Percentiles rank a stretch among this genome's conserved stretches.
These are phyloP conservation scores for Xylariaceae sp. DNA, from an alignment of 2,329 filamentous ascomycete species.

Conservation along the genomic window DNA sequence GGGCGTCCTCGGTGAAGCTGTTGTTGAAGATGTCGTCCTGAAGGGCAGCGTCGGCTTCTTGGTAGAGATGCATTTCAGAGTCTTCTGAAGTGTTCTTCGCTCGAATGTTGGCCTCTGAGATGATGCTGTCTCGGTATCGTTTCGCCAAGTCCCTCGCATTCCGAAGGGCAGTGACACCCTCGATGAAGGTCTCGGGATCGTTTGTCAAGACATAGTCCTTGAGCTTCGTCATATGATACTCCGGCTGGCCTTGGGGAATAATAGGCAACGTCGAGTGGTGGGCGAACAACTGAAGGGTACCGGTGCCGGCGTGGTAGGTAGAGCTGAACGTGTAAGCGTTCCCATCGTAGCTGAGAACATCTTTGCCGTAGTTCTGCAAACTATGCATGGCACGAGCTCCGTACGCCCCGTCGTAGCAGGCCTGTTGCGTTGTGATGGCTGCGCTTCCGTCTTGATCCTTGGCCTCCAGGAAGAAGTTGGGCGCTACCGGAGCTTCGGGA, in stretches of 20 bases:
- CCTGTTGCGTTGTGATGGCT: not conserved
- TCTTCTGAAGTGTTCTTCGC: not conserved
- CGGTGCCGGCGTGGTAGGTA: conserved; percentile 31
- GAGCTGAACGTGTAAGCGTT: conserved; percentile 37
- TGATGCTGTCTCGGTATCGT: conserved; percentile 35
- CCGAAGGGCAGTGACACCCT: conserved; percentile 36
- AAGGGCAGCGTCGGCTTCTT: not conserved
- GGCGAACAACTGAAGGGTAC: conserved; percentile 36
- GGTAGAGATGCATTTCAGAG: not conserved
- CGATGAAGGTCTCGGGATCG: conserved; percentile 29
- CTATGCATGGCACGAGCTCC: conserved; percentile 1
- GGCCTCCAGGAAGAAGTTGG: conserved; percentile 8
- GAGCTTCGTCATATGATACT: conserved; percentile 38
- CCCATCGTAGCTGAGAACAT: conserved; percentile 33
- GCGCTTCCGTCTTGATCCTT: not conserved
- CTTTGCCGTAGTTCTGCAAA: not conserved
- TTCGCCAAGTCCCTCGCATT: conserved; percentile 38
- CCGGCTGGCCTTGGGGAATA: conserved; percentile 29
- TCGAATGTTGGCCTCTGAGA: conserved; percentile 28
- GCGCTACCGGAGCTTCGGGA: conserved; percentile 7
- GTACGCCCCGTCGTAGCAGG: not conserved
- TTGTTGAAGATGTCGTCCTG: not conserved
- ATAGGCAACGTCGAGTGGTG: conserved; percentile 33
- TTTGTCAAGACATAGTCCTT: conserved; percentile 27
- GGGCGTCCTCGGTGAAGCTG: not conserved